These are phyloP conservation scores for Clathrus columnatus DNA, from an alignment of 768 basidiomycete genomes.

Conservation along the genomic window DNA sequence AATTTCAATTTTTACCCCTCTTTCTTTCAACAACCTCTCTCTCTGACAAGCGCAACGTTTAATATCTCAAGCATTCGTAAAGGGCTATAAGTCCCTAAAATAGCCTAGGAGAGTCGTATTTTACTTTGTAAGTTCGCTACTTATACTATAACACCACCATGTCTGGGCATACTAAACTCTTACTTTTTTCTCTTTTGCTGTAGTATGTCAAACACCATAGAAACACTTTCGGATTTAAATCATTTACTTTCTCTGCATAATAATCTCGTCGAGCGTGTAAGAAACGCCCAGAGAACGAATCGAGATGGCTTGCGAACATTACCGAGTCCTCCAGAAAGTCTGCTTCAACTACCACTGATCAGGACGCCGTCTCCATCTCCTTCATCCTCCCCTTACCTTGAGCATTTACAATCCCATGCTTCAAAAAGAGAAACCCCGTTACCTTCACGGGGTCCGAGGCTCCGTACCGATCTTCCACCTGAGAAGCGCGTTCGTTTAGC, in stretches of 20 bases:
- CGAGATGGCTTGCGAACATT: slow-evolving; percentile 49
- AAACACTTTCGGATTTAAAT: slow-evolving; percentile 54
- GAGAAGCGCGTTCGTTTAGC: slow-evolving; percentile 64
- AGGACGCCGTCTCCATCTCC: slow-evolving; percentile 48
- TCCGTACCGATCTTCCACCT: slow-evolving; percentile 45
- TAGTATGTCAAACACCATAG: slow-evolving; percentile 25
- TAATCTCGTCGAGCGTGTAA: slow-evolving; percentile 47
- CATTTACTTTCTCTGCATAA: slow-evolving; percentile 53
- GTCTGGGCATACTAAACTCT: background rate
- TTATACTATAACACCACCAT: too few species aligned
- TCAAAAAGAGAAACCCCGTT: slow-evolving; percentile 19
- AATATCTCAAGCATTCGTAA: too few species aligned
- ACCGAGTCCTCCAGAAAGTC: slow-evolving; percentile 44
- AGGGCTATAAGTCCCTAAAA: too few species aligned
- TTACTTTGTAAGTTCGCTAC: too few species aligned
- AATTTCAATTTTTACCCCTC: too few species aligned
- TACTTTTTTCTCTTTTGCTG: background rate
- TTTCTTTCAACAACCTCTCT: too few species aligned
- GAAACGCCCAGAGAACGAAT: slow-evolving; percentile 46
- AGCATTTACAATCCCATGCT: slow-evolving; percentile 40
- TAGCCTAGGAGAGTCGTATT: too few species aligned
- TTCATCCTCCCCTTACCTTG: slow-evolving; percentile 24
- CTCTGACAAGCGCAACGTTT: too few species aligned
- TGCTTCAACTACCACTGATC: slow-evolving; percentile 50
- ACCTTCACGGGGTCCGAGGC: slow-evolving; percentile 20